Conservation (phyloP, 2,329 filamentous ascomycete species). For the Sporothrix pseudoabietina region DNA sequence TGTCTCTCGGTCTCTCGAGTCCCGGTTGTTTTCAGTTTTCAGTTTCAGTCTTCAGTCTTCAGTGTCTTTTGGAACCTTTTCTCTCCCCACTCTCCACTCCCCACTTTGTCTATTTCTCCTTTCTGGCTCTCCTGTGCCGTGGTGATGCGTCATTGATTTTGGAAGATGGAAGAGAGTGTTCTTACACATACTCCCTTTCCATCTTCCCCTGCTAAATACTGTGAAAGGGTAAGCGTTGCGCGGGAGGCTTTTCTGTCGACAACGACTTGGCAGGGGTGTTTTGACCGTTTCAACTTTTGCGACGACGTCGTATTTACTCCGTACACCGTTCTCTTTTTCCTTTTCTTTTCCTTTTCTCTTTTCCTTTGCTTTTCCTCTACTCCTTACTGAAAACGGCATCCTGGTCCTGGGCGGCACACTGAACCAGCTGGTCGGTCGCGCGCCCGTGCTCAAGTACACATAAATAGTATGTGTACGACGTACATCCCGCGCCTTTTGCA, state of each 20-base stretch:
- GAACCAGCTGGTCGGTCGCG: constrained; percentile 6
- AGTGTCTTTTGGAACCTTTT: background rate
- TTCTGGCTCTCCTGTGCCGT: background rate
- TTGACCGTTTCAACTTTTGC: background rate
- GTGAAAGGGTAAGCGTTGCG: constrained; percentile 15
- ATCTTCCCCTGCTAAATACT: background rate
- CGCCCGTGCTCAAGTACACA: background rate
- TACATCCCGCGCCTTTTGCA: background rate
- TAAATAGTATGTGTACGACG: background rate
- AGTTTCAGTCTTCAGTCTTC: no score
- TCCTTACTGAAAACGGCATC: background rate
- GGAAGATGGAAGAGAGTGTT: background rate
- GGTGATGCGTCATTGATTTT: constrained; percentile 10
- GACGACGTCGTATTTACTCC: background rate
- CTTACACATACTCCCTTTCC: background rate
- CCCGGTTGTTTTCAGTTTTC: background rate
- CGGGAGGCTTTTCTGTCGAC: background rate
- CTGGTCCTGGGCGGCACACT: background rate
- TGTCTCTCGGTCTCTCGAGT: background rate
- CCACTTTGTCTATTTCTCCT: background rate
- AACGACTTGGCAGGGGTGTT: background rate
- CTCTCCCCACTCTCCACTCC: background rate
- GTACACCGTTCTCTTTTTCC: background rate
- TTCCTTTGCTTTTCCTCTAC: no score
- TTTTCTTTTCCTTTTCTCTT: background rate